These are phyloP conservation scores for Luzula sylvatica DNA, from an alignment of 176 grass and related monocot genomes.

Conservation along the genomic window DNA sequence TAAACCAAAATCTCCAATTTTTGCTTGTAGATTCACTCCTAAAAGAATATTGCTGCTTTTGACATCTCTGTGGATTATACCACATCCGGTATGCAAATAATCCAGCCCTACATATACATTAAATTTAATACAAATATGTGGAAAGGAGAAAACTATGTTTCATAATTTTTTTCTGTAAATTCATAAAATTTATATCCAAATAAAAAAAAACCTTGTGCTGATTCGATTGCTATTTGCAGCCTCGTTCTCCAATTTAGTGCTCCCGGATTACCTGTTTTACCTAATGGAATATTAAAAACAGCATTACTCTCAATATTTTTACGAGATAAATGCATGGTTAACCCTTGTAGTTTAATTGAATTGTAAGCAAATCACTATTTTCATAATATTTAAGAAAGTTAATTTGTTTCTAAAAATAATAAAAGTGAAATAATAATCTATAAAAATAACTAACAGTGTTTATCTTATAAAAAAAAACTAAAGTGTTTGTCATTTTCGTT, in stretches of 20 bases:
- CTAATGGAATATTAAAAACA: conserved; percentile 8
- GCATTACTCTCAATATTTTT: conserved; percentile 1
- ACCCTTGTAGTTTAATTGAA: no score
- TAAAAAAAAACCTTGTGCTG: conserved; percentile 25
- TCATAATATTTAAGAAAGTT: no score
- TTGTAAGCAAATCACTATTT: no score
- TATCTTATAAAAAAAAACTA: no score
- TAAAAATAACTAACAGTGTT: no score
- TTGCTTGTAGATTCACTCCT: conserved; percentile 17
- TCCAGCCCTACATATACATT: conserved; percentile 20
- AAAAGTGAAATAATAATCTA: no score
- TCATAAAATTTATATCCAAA: no score
- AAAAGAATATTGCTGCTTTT: conserved; percentile 43
- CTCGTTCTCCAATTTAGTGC: conserved; percentile 21
- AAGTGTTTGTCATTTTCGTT: no score
- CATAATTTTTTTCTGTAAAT: no score
- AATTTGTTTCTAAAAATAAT: no score
- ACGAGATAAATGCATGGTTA: no score
- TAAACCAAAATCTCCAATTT: conserved; percentile 44
- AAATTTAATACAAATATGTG: background rate
- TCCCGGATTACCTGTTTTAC: background rate
- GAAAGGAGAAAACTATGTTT: background rate
- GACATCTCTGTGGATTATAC: conserved; percentile 39
- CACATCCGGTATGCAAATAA: conserved; percentile 37
- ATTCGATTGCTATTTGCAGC: conserved; percentile 12